Evolutionary conservation across 192 early-diverging fungal genomes (phyloP).

Genomic region (Coemansia sp.): DNA sequence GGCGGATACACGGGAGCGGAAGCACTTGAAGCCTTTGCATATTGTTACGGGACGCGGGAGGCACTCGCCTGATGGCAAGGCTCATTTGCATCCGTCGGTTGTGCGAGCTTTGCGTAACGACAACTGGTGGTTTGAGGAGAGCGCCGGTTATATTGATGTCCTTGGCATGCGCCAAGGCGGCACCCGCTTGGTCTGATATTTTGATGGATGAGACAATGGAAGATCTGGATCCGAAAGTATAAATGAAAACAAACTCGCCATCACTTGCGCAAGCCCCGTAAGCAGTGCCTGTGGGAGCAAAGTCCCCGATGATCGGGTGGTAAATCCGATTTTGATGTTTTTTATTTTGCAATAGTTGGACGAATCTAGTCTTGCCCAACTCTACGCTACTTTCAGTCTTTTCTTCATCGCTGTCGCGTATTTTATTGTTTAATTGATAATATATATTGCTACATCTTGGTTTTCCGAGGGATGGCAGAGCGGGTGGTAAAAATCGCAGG

Average conservation of each 20-base stretch:
- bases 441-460: background rate
- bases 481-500: slow-evolving; percentile 24
- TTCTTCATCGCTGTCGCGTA: no score
- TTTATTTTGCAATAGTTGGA: no score
- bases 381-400: no score
- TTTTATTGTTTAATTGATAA: background rate
- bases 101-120: slow-evolving; percentile 52
- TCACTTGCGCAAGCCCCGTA: no score
- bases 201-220: background rate
- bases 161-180: slow-evolving; percentile 21
- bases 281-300: no score
- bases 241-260: no score
- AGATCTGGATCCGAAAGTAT: no score
- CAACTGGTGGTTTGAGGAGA: slow-evolving; percentile 62
- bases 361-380: no score
- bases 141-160: slow-evolving; percentile 60
- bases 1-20: background rate
- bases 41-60: slow-evolving; percentile 71
- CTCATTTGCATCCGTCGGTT: slow-evolving; percentile 61
- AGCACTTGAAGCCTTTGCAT: slow-evolving; percentile 47
- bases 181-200: background rate
- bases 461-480: background rate
- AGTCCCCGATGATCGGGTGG: no score
- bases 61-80: slow-evolving; percentile 62
- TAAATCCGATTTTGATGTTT: no score